Conservation (phyloP, 2,329 filamentous ascomycete genomes). For the Truncatella angustata region DNA sequence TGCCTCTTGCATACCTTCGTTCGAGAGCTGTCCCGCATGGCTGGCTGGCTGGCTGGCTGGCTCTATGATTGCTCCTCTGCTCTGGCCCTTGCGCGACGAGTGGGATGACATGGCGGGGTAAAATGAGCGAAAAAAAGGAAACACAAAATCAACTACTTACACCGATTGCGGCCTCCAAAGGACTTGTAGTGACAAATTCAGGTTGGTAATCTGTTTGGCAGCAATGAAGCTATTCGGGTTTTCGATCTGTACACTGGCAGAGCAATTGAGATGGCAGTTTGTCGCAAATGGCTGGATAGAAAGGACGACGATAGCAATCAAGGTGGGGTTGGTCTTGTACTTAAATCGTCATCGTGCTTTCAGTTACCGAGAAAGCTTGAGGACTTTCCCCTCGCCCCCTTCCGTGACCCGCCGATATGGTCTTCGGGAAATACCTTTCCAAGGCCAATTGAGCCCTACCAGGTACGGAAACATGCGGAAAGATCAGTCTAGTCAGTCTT, state of each 20-base stretch:
- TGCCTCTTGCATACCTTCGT: too few species aligned
- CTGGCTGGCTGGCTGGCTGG: too few species aligned
- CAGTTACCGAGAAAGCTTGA: conserved; percentile 6
- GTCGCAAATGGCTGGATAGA: background rate
- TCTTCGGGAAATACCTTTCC: background rate
- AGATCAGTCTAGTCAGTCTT: too few species aligned
- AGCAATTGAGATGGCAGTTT: background rate
- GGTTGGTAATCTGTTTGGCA: background rate
- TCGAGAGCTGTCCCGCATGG: too few species aligned
- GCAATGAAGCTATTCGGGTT: background rate
- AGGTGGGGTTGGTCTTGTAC: conserved; percentile 5
- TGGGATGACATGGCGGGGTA: conserved; percentile 1
- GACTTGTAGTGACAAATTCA: background rate
- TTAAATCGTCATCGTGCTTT: conserved; percentile 10
- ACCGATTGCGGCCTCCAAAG: conserved; percentile 2
- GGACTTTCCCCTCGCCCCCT: conserved; percentile 8
- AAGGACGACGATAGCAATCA: background rate
- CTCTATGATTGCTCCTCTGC: too few species aligned
- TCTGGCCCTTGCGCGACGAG: background rate
- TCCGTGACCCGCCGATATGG: conserved; percentile 11
- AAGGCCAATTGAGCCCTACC: background rate
- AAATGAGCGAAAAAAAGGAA: conserved; percentile 1
- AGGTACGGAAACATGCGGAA: conserved; percentile 12
- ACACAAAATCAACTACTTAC: background rate
- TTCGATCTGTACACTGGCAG: background rate